Evolutionary conservation across 2,329 filamentous ascomycete genomes (phyloP), one percentile per base, ranked within the genome.

Genomic region (Aspergillus awamori): DNA sequence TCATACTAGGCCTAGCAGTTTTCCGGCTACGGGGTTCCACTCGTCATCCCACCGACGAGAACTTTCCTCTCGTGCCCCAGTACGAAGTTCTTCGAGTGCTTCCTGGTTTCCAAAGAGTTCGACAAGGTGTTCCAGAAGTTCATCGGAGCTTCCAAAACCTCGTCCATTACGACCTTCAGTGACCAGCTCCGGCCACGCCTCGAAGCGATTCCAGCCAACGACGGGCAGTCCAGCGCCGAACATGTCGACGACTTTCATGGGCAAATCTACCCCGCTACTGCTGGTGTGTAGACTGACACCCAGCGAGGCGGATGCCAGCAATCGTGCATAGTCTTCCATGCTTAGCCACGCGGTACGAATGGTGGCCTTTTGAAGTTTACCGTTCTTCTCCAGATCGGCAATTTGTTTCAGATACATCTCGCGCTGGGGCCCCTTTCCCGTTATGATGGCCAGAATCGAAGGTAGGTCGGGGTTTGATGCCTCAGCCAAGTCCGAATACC

Each of bases 191-290:
- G 86, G 82, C 83, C 96, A 97, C 64, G 93, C 94, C 72, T 93
- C 88, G 72, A 96, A 99, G 2, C 85, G 84, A 26, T 86, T 86
- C 83, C 95, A 98, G 4, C 93, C 94, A 0, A 89, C 88, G 0
- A 99, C 95, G 0, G 95, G 95, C 28, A 99, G 80, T 0, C 94
- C 95, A 0, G 93, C 90, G 2, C 95, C 95, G 74, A 99, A 98
- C 93, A 99, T 97, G 74, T 99, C 95, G 13, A 99, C 93, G 1
- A 99, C 93, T 79, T 99, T 99, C 95, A 99, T 99, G 0, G 95
- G 95, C 20, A 99, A 81, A 76, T 99, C 95, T 0, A 99, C 93
- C 1, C 95, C 95, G 2, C 92, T 97, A 67, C 91, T 96, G 13
- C 93, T 97, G 66, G 87, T 97, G 79, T 99, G 95, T 26, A 99